Evolutionary conservation across 2,329 filamentous ascomycete genomes (phyloP), one percentile per base, ranked within the genome.

Genomic region (Cladosporium sp.): DNA sequence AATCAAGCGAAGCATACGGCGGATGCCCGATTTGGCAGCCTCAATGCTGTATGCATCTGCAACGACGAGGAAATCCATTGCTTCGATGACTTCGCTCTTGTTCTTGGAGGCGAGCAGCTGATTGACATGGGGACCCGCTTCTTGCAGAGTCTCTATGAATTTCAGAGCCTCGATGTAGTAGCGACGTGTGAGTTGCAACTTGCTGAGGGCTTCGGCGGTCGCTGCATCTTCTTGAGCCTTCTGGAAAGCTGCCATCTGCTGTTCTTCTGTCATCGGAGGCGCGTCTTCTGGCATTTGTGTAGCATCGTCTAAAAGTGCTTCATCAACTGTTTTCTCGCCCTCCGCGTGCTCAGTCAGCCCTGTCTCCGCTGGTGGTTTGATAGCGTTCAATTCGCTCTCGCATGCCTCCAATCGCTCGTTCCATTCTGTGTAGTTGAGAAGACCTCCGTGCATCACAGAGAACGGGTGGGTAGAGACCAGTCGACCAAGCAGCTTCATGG

Each of bases 31-130:
- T 73, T 96, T 92, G 70, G 95, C 92, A 65, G 94, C 90, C 73
- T 97, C 90, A 60, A 99, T 88, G 73, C 95, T 94, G 81, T 97
- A 97, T 5, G 92, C 93, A 72, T 99, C 92, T 45, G 94, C 88
- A 45, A 96, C 86, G 66, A 95, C 92, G 66, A 99, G 96, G 75
- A 95, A 99, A 72, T 99, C 94, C 86, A 99, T 99, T 15, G 95
- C 94, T 73, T 99, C 95, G 62, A 99, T 96, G 25, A 97, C 90
- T 73, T 99, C 94, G 67, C 90, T 96, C 81, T 99, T 99, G 80
- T 99, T 99, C 70, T 90, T 90, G 30, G 94, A 95, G 5, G 91
- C 90, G 3, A 99, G 82, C 17, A 99, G 82, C 73, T 97, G 93
- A 63, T 88, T 91, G 36, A 97, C 87, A 2, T 86, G 86, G 8